Evolutionary conservation across 345 rosid species (phyloP).

Genomic region (Boechera divaricarpa): DNA sequence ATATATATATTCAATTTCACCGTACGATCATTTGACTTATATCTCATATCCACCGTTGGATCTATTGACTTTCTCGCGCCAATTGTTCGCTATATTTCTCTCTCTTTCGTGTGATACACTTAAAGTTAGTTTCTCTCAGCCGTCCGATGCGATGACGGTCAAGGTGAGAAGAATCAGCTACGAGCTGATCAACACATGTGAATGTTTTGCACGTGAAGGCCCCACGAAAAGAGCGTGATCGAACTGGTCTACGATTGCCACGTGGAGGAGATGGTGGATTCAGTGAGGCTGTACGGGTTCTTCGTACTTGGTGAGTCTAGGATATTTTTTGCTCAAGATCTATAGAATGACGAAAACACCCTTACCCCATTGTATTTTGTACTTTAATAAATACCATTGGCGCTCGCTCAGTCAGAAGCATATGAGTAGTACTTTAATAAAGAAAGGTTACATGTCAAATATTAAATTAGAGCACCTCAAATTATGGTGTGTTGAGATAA

Average conservation of each 20-base stretch:
- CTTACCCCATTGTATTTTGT: constrained; percentile 21
- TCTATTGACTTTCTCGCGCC: constrained; percentile 20
- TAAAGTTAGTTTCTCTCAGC: constrained; percentile 9
- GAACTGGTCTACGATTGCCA: constrained; percentile 27
- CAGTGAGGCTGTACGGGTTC: not conserved
- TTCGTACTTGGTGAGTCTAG: not conserved
- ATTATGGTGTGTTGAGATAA: not conserved
- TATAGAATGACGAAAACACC: not conserved
- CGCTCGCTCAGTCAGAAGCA: not conserved
- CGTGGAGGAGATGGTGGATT: constrained; percentile 38
- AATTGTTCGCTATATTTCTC: not conserved
- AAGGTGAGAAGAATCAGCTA: constrained; percentile 31
- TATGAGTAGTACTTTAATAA: not conserved
- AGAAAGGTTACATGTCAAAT: too few relatives aligned
- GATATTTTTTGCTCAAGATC: not conserved
- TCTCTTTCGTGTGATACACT: constrained; percentile 14
- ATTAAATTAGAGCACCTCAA: not conserved
- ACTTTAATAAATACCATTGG: constrained; percentile 22
- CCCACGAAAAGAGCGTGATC: not conserved
- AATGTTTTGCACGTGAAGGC: constrained; percentile 32
- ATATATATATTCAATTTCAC: constrained; percentile 33
- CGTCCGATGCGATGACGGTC: constrained; percentile 55
- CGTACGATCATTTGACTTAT: constrained; percentile 24
- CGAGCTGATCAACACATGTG: constrained; percentile 53
- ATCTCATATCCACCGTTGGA: constrained; percentile 31